Percentiles rank a stretch among this genome's conserved stretches.
Conservation (phyloP, 208 protist genomes). For the Tritrichomonas musculus region DNA sequence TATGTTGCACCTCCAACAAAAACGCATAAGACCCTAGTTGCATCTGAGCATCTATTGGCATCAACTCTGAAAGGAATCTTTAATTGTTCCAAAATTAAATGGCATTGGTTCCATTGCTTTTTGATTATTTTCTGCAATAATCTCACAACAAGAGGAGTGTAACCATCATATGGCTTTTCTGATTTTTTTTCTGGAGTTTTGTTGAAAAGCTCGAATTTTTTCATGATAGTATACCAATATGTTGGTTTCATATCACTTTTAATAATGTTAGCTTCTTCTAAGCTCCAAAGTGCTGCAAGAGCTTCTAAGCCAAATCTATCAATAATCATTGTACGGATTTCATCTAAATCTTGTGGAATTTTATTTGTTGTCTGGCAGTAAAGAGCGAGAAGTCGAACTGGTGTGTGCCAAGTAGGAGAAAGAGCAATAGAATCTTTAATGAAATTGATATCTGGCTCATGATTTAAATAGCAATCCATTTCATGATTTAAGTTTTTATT, state of each 20-base stretch:
- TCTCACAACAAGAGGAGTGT: not conserved
- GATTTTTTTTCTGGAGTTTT: not conserved
- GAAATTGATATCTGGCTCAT: not conserved
- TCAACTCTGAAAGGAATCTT: not conserved
- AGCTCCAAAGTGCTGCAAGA: not conserved
- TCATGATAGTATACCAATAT: not conserved
- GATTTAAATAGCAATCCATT: not conserved
- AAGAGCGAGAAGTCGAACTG: not conserved
- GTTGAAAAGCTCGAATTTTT: not conserved
- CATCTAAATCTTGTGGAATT: not conserved
- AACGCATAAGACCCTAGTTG: not conserved
- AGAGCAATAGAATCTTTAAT: not conserved
- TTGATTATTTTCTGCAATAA: not conserved
- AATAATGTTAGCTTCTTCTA: not conserved
- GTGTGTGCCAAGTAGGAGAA: not conserved
- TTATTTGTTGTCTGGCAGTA: not conserved
- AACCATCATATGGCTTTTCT: not conserved
- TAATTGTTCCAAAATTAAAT: not conserved
- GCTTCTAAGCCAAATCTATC: slow-evolving; percentile 9
- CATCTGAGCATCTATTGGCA: not conserved
- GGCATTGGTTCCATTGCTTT: not conserved
- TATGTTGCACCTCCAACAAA: slow-evolving; percentile 1
- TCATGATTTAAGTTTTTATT: not conserved
- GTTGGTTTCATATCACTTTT: not conserved
- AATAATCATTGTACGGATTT: not conserved